Conservation (phyloP, 306 rosid species). For the Inga leiocalycina region DNA sequence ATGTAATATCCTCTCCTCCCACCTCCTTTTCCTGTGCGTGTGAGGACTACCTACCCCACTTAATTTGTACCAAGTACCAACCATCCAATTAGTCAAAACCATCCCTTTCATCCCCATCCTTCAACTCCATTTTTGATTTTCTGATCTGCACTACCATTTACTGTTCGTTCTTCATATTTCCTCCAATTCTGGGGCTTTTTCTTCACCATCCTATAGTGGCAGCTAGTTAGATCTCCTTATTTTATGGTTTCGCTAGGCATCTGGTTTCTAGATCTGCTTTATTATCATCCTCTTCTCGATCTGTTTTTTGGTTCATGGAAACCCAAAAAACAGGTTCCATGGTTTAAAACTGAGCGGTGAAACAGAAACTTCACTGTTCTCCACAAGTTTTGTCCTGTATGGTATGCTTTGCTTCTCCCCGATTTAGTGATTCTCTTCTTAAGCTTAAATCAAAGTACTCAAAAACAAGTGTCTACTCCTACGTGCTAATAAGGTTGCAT, state of each 20-base stretch:
- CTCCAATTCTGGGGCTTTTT: background rate
- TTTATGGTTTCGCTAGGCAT: background rate
- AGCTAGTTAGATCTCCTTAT: background rate
- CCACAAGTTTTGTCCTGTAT: background rate
- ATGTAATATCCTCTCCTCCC: too few species aligned
- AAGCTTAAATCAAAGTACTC: background rate
- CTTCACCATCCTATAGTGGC: background rate
- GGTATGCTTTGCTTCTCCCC: background rate
- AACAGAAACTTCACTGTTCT: background rate
- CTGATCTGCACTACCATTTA: background rate
- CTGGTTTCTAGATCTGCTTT: constrained; percentile 18
- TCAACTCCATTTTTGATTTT: constrained; percentile 34
- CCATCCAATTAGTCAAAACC: constrained; percentile 5
- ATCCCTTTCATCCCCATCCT: background rate
- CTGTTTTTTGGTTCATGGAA: background rate
- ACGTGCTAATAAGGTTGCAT: background rate
- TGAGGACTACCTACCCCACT: too few species aligned
- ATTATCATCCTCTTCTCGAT: background rate
- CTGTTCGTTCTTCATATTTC: constrained; percentile 11
- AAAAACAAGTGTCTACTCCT: background rate
- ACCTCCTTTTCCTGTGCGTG: too few species aligned
- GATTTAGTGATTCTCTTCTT: background rate
- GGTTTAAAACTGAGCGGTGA: constrained; percentile 2
- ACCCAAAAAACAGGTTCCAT: background rate
- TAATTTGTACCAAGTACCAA: background rate